phyloP scores from a whole-genome alignment of 768 basidiomycete species.

The Phaeotremella skinneri region DNA sequence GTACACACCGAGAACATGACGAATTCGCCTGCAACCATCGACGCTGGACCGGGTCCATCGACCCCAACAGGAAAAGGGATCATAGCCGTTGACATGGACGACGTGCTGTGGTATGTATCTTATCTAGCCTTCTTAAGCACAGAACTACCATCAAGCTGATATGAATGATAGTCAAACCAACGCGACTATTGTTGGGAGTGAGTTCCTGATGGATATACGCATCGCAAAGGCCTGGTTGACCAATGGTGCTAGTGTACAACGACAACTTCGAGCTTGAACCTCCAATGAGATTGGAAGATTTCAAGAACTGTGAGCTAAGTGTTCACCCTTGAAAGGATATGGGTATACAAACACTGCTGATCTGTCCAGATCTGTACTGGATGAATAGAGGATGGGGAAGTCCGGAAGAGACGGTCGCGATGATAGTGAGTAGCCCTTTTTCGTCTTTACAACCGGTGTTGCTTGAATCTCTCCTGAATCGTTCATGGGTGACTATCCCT shows the following conservation, averaged over 20 bases:
- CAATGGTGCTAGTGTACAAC: conserved; percentile 43
- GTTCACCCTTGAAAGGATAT: not conserved
- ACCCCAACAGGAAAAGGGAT: conserved; percentile 27
- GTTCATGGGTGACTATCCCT: not conserved
- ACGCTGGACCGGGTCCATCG: not conserved
- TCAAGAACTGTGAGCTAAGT: conserved; percentile 47
- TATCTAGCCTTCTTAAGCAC: not conserved
- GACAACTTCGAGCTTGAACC: conserved; percentile 35
- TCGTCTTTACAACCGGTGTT: not conserved
- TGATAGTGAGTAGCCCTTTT: conserved; percentile 33
- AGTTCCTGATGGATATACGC: not conserved
- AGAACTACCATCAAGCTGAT: conserved; percentile 3
- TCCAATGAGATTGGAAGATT: conserved; percentile 42
- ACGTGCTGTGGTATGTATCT: conserved; percentile 44
- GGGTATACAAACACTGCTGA: not conserved
- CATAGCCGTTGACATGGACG: conserved; percentile 51
- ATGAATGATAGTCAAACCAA: conserved; percentile 38
- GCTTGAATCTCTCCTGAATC: not conserved
- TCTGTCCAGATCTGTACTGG: conserved; percentile 44
- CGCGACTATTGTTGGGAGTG: conserved; percentile 38
- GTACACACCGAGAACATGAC: not conserved
- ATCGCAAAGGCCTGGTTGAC: conserved; percentile 1
- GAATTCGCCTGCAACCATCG: not conserved
- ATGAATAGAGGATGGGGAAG: conserved; percentile 49
- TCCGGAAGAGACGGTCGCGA: conserved; percentile 37